Percentiles rank a stretch among this genome's conserved stretches.
phyloP scores from a whole-genome alignment of 2,329 filamentous ascomycete species.

The Basipetospora chlamydospora region DNA sequence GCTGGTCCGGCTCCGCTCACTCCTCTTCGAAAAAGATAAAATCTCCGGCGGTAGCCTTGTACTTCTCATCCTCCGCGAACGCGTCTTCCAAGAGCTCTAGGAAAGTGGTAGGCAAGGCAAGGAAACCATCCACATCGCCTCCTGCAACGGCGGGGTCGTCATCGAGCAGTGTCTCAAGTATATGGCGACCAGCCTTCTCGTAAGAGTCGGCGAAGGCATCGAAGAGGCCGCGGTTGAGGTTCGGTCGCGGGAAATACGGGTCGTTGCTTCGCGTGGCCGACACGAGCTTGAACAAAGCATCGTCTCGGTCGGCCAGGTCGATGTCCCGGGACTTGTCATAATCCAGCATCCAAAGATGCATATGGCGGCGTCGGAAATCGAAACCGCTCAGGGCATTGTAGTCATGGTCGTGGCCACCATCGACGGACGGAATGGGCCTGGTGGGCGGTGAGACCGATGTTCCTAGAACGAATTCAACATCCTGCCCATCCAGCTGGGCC shows the following conservation, averaged over 20 bases:
- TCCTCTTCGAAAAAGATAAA: too few species aligned
- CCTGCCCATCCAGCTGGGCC: not conserved
- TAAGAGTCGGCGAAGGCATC: constrained; percentile 2
- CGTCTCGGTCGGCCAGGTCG: not conserved
- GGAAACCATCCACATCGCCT: too few species aligned
- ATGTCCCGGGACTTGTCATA: not conserved
- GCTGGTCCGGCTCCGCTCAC: too few species aligned
- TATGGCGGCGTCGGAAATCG: not conserved
- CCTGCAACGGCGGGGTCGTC: too few species aligned
- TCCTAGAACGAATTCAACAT: not conserved
- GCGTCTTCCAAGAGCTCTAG: too few species aligned
- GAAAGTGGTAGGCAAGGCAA: too few species aligned
- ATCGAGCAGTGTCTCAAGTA: too few species aligned
- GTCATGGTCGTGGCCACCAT: too few species aligned
- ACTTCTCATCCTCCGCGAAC: too few species aligned
- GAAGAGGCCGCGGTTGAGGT: constrained; percentile 10
- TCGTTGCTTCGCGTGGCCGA: not conserved
- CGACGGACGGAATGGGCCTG: not conserved
- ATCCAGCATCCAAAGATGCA: not conserved
- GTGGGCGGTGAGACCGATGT: not conserved
- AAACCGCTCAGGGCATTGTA: too few species aligned
- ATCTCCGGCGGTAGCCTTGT: too few species aligned
- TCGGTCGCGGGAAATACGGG: constrained; percentile 3
- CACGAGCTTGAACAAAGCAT: not conserved
- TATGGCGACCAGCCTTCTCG: too few species aligned